Conservation (phyloP, 805 yeast species). For the Wickerhamiella lipophila region DNA sequence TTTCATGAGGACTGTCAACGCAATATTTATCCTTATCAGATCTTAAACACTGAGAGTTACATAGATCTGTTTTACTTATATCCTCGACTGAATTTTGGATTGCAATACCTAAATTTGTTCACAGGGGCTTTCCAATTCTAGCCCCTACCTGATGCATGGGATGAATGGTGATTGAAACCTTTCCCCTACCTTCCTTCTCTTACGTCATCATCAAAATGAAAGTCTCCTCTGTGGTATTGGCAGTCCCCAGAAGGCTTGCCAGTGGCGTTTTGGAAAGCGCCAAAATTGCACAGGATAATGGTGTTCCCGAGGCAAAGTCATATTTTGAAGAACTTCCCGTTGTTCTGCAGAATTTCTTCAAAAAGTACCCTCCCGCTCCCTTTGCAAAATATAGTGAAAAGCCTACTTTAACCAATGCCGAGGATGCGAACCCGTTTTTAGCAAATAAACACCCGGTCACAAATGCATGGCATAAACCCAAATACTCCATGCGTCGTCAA, state of each 20-base stretch:
- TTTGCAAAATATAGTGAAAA: slow-evolving; percentile 48
- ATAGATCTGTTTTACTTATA: too few species aligned
- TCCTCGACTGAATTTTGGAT: too few species aligned
- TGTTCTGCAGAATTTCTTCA: slow-evolving; percentile 59
- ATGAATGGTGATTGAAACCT: too few species aligned
- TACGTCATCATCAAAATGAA: slow-evolving; percentile 21
- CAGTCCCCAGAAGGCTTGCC: slow-evolving; percentile 23
- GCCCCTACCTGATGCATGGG: too few species aligned
- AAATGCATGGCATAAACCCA: slow-evolving; percentile 61
- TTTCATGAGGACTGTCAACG: too few species aligned
- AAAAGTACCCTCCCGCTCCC: slow-evolving; percentile 77
- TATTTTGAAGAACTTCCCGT: slow-evolving; percentile 52
- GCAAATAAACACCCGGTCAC: slow-evolving; percentile 78
- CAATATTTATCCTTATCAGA: too few species aligned
- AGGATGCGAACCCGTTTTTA: slow-evolving; percentile 72
- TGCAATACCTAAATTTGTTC: too few species aligned
- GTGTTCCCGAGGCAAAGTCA: slow-evolving; percentile 19
- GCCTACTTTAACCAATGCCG: slow-evolving; percentile 54
- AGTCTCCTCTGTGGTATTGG: slow-evolving; percentile 17
- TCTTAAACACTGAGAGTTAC: too few species aligned
- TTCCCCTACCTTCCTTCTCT: too few species aligned
- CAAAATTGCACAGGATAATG: slow-evolving; percentile 25
- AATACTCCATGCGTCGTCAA: slow-evolving; percentile 68
- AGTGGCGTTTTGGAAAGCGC: slow-evolving; percentile 22
- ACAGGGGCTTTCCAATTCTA: too few species aligned